phyloP scores from a whole-genome alignment of 768 basidiomycete species.

The Naganishia randhawae region DNA sequence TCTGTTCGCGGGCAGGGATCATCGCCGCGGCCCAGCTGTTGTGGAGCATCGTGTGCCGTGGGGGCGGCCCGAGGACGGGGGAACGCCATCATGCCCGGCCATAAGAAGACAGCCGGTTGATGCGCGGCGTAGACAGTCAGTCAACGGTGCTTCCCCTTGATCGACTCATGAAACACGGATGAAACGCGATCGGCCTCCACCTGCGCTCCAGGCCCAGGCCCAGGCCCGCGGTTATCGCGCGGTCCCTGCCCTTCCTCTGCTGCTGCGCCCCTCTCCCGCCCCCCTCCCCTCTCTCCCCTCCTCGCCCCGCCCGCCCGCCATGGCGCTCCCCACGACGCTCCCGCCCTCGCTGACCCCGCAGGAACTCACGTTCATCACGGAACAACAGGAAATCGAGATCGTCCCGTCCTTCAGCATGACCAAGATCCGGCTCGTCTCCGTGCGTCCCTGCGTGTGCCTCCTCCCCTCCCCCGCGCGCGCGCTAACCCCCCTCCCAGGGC shows the following conservation, averaged over 20 bases:
- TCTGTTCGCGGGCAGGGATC: background rate
- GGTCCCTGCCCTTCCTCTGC: background rate
- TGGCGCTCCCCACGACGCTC: constrained; percentile 74
- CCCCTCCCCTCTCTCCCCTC: background rate
- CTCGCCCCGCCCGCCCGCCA: constrained; percentile 40
- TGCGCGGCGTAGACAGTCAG: background rate
- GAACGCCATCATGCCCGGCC: background rate
- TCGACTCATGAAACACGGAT: background rate
- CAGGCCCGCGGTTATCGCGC: too few species aligned
- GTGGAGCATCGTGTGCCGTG: background rate
- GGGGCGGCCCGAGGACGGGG: background rate
- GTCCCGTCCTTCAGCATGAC: constrained; percentile 87
- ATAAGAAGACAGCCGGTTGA: background rate
- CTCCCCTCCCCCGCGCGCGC: background rate
- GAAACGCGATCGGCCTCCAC: constrained; percentile 6
- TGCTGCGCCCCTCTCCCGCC: background rate
- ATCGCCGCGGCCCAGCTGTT: background rate
- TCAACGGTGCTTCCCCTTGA: background rate
- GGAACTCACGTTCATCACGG: constrained; percentile 84
- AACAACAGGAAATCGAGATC: constrained; percentile 77
- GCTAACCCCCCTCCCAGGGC: constrained; percentile 57
- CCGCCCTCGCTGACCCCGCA: constrained; percentile 71
- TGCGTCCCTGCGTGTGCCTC: constrained; percentile 46
- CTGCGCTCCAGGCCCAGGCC: too few species aligned
- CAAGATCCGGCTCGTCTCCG: constrained; percentile 84